Conservation (phyloP, 2,329 filamentous ascomycete genomes). For the Ophiosphaerella korrae region DNA sequence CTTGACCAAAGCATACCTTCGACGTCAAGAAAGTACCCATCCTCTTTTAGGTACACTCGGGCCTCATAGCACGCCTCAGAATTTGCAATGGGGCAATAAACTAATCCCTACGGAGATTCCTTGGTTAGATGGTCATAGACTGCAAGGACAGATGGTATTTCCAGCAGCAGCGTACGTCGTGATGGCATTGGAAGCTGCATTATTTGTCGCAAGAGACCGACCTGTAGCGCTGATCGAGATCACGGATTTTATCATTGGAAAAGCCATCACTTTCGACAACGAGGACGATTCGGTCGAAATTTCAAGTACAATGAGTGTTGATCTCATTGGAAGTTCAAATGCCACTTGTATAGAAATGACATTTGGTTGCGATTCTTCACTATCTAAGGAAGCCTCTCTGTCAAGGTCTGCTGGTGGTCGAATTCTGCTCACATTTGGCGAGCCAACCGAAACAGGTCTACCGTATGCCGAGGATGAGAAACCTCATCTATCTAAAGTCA, state of each 20-base stretch:
- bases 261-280: constrained; percentile 14
- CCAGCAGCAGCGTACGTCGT: constrained; percentile 52
- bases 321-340: too few relatives aligned
- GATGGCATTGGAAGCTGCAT: constrained; percentile 38
- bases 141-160: constrained; percentile 45
- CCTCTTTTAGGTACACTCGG: constrained; percentile 5
- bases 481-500: neutral
- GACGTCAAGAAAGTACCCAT: constrained; percentile 9
- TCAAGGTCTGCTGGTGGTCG: neutral
- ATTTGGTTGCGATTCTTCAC: too few relatives aligned
- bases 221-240: constrained; percentile 13
- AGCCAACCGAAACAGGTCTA: too few relatives aligned
- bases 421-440: too few relatives aligned
- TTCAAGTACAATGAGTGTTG: neutral
- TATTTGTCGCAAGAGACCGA: neutral
- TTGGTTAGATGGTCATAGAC: constrained; percentile 12
- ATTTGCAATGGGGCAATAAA: constrained; percentile 34
- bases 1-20: too few relatives aligned
- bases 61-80: constrained; percentile 7
- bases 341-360: too few relatives aligned
- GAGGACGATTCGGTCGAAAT: neutral
- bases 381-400: too few relatives aligned
- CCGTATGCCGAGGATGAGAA: too few relatives aligned
- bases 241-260: constrained; percentile 13
- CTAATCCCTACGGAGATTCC: constrained; percentile 45